Evolutionary conservation across 164 flowering plant genomes (phyloP), one percentile per base, ranked within the genome.

Genomic region (Berberis vulgaris): DNA sequence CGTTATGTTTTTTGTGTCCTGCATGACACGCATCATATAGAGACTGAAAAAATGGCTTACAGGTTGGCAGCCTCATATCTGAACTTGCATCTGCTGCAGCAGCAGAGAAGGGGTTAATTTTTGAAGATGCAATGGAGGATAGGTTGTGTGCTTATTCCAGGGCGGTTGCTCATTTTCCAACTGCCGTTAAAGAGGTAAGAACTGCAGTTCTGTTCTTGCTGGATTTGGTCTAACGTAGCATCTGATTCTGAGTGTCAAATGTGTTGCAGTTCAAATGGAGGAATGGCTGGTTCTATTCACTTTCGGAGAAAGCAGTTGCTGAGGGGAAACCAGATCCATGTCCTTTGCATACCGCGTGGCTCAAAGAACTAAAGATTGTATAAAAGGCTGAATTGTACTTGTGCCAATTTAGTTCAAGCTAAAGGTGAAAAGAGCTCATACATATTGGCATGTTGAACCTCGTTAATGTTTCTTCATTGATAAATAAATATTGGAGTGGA

Each of bases 131-230:
- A 45, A 73, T 76, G 70, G 79, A 63, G 60, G 94, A 87, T 4
- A 81, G 97, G 65, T 69, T 95, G 69, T 89, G 96, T 77, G 96
- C 99, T 47, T 95, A 95, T 76, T 84, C 99, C 1, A 75, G 97
- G 49, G 86, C 97, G 46, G 99, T 95, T 49, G 84, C 94, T 5
- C 96, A 95, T 67, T 95, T 91, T 62, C 99, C 97, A 40, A 95
- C 97, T 1, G 97, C 97, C 2, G 97, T 89, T 57, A 95, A 91
- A 70, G 99, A 95, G 96, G 99, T 94, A 45, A 60, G 58, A 41
- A 39, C 64, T 52, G 45, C 44, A n/a, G 1, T 54, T n/a, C 4
- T 4, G 46, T 45, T 8, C 5, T n/a, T 56, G 13, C 39, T 41
- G 41, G 11, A 11, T 49, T 49, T 49, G 6, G 11, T 6, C 8